Evolutionary conservation across 805 yeast genomes (phyloP).

Genomic region (Cyberlindnera bimundalis): DNA sequence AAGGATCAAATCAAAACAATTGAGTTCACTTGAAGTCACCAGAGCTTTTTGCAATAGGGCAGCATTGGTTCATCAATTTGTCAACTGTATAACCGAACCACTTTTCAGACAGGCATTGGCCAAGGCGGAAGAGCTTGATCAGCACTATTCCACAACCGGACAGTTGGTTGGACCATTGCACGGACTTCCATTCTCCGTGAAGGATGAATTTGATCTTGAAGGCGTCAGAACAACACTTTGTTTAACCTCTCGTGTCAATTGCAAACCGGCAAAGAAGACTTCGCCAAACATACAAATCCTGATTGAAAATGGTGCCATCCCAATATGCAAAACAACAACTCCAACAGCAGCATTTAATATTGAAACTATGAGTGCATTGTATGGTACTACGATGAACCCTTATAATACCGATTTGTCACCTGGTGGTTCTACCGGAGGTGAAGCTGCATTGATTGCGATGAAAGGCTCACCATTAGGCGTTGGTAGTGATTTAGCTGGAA

Average conservation of each 20-base stretch:
- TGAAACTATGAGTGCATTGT: constrained; percentile 42
- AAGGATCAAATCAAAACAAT: constrained; percentile 28
- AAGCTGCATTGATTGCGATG: constrained; percentile 44
- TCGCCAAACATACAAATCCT: constrained; percentile 38
- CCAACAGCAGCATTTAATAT: constrained; percentile 49
- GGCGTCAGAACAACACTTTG: constrained; percentile 50
- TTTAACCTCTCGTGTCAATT: constrained; percentile 37
- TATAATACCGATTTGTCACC: constrained; percentile 38
- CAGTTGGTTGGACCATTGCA: constrained; percentile 59
- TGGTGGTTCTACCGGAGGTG: constrained; percentile 58
- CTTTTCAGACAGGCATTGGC: constrained; percentile 54
- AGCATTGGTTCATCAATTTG: constrained; percentile 53
- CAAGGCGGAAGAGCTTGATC: constrained; percentile 53
- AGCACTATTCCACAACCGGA: constrained; percentile 40
- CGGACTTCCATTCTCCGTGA: constrained; percentile 63
- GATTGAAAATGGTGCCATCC: constrained; percentile 47
- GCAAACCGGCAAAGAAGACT: constrained; percentile 47
- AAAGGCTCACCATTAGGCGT: constrained; percentile 47
- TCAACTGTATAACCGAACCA: constrained; percentile 32
- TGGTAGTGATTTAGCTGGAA: constrained; percentile 56
- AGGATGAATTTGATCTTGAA: constrained; percentile 39
- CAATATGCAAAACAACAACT: constrained; percentile 50
- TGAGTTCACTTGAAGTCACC: constrained; percentile 43
- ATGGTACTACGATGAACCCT: constrained; percentile 46
- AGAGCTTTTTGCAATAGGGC: constrained; percentile 56